Percentiles rank a stretch among this genome's conserved stretches.
Conservation (phyloP, 2,329 filamentous ascomycete genomes). For the Penicillium occitanis region DNA sequence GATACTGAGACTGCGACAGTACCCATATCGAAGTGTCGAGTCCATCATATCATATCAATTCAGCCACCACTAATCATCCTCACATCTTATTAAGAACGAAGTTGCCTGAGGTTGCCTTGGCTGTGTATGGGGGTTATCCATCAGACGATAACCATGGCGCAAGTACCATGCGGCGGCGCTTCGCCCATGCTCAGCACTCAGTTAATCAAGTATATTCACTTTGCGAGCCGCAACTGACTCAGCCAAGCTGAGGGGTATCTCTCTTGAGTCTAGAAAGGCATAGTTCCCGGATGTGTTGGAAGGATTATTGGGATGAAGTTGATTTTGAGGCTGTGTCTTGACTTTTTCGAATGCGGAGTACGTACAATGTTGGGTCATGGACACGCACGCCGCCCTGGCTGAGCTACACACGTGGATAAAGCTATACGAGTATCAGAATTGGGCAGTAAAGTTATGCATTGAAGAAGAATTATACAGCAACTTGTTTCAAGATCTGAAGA, state of each 20-base stretch:
- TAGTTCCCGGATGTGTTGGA: neutral
- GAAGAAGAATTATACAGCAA: neutral
- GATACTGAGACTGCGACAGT: neutral
- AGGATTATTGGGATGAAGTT: neutral
- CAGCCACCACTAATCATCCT: neutral
- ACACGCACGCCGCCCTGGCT: neutral
- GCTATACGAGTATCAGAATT: neutral
- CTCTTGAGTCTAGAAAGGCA: neutral
- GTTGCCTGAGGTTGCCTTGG: conserved; percentile 4
- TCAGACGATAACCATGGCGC: neutral
- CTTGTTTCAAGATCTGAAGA: neutral
- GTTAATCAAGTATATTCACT: neutral
- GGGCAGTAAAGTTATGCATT: neutral
- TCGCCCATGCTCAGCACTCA: neutral
- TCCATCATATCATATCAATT: neutral
- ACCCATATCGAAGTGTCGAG: neutral
- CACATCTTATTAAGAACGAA: neutral
- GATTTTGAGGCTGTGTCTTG: conserved; percentile 7
- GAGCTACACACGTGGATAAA: neutral
- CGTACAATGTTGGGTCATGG: neutral
- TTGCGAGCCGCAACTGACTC: neutral
- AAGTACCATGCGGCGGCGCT: neutral
- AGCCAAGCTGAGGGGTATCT: neutral
- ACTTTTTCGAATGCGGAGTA: neutral
- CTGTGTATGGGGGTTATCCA: neutral